These are phyloP conservation scores for Coriaria nepalensis DNA, from an alignment of 306 rosid genomes.

Conservation along the genomic window DNA sequence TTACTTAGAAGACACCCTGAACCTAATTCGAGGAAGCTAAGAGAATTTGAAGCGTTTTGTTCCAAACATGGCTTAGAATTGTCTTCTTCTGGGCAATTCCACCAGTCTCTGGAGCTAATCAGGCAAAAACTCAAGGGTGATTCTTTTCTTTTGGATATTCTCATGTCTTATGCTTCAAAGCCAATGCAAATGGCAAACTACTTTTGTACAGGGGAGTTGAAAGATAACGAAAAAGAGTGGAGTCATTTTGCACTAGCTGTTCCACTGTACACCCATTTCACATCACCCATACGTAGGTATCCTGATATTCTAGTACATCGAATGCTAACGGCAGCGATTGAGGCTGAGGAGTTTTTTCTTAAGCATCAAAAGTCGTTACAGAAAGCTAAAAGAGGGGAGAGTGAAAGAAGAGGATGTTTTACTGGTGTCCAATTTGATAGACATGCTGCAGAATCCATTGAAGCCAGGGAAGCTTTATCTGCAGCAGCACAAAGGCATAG, in stretches of 20 bases:
- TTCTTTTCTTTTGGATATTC: conserved; percentile 40
- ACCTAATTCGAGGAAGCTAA: conserved; percentile 63
- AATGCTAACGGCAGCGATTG: conserved; percentile 57
- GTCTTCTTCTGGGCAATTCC: conserved; percentile 62
- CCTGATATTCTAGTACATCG: conserved; percentile 94
- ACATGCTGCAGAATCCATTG: conserved; percentile 54
- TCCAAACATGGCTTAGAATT: conserved; percentile 57
- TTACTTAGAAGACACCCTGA: conserved; percentile 82
- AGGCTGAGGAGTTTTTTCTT: conserved; percentile 62
- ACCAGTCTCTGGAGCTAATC: conserved; percentile 42
- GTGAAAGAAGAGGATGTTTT: conserved; percentile 37
- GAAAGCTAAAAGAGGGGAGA: conserved; percentile 19
- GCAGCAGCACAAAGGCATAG: conserved; percentile 57
- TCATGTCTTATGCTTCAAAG: conserved; percentile 53
- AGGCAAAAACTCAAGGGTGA: conserved; percentile 69
- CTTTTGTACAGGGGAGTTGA: conserved; percentile 61
- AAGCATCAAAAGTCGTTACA: conserved; percentile 24
- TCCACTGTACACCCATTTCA: conserved; percentile 81
- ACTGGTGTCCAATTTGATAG: conserved; percentile 54
- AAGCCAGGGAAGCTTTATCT: conserved; percentile 46
- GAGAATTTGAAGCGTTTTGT: conserved; percentile 72
- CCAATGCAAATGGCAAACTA: conserved; percentile 77
- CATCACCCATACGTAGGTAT: conserved; percentile 80
- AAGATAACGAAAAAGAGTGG: conserved; percentile 38
- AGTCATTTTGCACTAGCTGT: conserved; percentile 71